Percentiles rank a stretch among this genome's conserved stretches.
phyloP scores from a whole-genome alignment of 2,329 filamentous ascomycete genomes.

The Exophiala spinifera region DNA sequence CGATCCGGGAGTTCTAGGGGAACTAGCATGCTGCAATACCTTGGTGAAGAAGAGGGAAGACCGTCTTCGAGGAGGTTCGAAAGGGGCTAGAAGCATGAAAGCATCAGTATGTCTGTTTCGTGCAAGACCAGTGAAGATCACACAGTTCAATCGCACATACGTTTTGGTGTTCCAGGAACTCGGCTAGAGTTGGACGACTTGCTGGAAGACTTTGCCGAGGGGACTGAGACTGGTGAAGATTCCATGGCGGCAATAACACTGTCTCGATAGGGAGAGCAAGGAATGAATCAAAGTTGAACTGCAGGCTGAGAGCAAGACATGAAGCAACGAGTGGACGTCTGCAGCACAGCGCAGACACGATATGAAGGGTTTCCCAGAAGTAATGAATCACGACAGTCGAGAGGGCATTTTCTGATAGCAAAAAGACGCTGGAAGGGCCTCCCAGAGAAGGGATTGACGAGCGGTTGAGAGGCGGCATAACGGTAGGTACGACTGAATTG shows the following conservation, averaged over 20 bases:
- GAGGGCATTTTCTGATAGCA: too few relatives aligned
- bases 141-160: conserved; percentile 17
- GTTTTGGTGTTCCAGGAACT: conserved; percentile 25
- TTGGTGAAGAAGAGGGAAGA: conserved; percentile 27
- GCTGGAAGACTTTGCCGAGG: conserved; percentile 18
- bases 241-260: conserved; percentile 15
- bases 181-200: conserved; percentile 17
- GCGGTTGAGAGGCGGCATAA: not conserved
- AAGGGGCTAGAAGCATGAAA: conserved; percentile 19
- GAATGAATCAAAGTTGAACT: conserved; percentile 8
- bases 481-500: not conserved
- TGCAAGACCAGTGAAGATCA: not conserved
- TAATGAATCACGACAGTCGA: not conserved
- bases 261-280: conserved; percentile 3
- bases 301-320: not conserved
- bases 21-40: conserved; percentile 16
- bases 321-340: conserved; percentile 22
- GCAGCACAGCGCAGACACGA: conserved; percentile 15
- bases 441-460: not conserved
- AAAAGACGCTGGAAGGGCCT: not conserved
- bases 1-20: conserved; percentile 13
- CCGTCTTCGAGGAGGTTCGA: conserved; percentile 25
- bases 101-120: conserved; percentile 5
- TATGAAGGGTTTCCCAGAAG: not conserved
- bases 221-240: conserved; percentile 15